Evolutionary conservation across 2,329 filamentous ascomycete genomes (phyloP), one percentile per base, ranked within the genome.

Genomic region (Paramyrothecium sp.): DNA sequence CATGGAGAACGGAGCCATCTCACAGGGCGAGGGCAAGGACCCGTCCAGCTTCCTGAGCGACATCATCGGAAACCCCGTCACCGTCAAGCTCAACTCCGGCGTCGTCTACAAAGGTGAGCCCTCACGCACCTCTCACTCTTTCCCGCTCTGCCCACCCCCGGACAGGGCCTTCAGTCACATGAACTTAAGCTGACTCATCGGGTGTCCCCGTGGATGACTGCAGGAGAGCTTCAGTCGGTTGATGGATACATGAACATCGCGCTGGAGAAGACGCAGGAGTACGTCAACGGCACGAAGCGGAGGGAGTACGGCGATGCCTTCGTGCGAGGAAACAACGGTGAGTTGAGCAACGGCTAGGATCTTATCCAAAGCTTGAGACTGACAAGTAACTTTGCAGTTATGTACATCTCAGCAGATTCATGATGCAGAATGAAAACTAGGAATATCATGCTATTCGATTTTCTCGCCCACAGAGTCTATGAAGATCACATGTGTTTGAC

Each of bases 171-270:
- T n/a, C n/a, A n/a, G n/a, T n/a, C n/a, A n/a, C n/a, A n/a, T n/a
- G n/a, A n/a, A n/a, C n/a, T n/a, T n/a, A n/a, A n/a, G n/a, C n/a
- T n/a, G n/a, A n/a, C n/a, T n/a, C n/a, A n/a, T n/a, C n/a, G n/a
- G n/a, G n/a, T n/a, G n/a, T n/a, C n/a, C n/a, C n/a, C n/a, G n/a
- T n/a, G n/a, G n/a, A 7, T 47, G 21, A 17, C 3, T 34, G 19
- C 61, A 97, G 94, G 95, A 65, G 92, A 97, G 73, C 84, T 98
- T 41, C 93, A 98, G 73, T 97, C 93, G 1, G 94, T 99, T 53
- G 95, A 99, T 74, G 95, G 95, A 54, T 99, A 98, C 78, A 99
- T 99, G 95, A 99, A 99, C 78, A 97, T 99, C 72, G 94, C 95
- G 13, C 85, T 99, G 30, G 95, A 99, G 75, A 95, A 97, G 78